Percentiles rank a stretch among this genome's conserved stretches.
These are phyloP conservation scores for Eleusine coracana DNA, from an alignment of 176 grass and related monocot genomes.

Conservation along the genomic window DNA sequence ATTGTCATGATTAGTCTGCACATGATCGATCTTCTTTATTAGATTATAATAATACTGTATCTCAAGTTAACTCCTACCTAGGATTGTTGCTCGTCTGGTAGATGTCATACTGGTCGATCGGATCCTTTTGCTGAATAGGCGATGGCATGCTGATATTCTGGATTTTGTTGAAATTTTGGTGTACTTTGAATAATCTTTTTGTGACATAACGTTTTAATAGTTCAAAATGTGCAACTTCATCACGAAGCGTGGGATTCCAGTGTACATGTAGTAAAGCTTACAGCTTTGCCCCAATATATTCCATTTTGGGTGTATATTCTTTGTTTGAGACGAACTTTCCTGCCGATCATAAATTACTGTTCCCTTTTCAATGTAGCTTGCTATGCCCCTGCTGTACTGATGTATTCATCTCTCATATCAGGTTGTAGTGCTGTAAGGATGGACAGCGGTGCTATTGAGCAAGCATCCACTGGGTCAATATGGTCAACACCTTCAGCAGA, in stretches of 20 bases:
- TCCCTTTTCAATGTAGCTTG: constrained; percentile 1
- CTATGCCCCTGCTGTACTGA: not conserved
- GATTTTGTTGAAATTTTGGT: constrained; percentile 25
- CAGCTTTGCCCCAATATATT: not conserved
- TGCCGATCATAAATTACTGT: not conserved
- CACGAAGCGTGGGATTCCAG: not conserved
- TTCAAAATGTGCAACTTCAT: not conserved
- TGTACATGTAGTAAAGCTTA: not conserved
- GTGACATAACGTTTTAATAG: not conserved
- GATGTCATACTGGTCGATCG: not conserved
- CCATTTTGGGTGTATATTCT: not conserved
- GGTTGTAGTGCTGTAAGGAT: constrained; percentile 59
- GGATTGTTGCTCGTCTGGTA: not conserved
- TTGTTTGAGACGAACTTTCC: not conserved
- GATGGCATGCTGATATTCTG: not conserved
- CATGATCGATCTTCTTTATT: not conserved
- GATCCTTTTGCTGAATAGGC: not conserved
- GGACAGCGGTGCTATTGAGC: constrained; percentile 43
- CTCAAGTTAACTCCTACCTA: not conserved
- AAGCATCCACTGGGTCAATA: constrained; percentile 49
- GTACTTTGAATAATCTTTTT: not conserved
- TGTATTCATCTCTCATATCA: constrained; percentile 45
- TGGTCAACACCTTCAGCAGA: constrained; percentile 65
- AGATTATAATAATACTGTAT: not conserved
- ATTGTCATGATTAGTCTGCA: not conserved